Evolutionary conservation across 768 basidiomycete genomes (phyloP).

Genomic region (Hypsizygus marmoreus): DNA sequence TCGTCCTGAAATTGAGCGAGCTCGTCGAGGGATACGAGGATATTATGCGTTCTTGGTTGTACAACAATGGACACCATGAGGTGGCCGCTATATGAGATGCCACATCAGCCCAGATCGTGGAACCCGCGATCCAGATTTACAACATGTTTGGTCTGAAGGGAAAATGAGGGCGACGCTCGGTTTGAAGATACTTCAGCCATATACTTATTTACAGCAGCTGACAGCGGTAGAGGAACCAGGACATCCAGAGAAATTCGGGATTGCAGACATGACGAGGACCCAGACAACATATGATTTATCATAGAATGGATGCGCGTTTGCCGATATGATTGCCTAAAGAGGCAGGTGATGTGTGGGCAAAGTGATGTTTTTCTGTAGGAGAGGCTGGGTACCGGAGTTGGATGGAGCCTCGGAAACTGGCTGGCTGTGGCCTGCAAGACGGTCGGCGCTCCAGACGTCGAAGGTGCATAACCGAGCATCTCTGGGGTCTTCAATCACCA

Average conservation of each 20-base stretch:
- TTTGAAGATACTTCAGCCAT: too few species aligned
- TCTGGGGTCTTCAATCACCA: too few species aligned
- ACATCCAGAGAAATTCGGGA: slow-evolving; percentile 3
- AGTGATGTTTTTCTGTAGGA: not conserved
- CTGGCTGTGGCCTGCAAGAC: too few species aligned
- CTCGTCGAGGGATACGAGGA: not conserved
- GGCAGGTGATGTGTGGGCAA: not conserved
- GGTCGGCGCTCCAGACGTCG: too few species aligned
- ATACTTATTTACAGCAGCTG: too few species aligned
- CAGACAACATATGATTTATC: slow-evolving; percentile 5
- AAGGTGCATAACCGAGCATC: too few species aligned
- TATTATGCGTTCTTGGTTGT: not conserved
- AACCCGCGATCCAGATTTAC: slow-evolving; percentile 1
- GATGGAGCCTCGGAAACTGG: too few species aligned
- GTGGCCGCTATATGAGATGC: slow-evolving; percentile 9
- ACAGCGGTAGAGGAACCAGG: not conserved
- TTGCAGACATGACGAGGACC: slow-evolving; percentile 6
- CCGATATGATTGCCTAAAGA: not conserved
- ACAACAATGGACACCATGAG: not conserved
- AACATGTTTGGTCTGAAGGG: not conserved
- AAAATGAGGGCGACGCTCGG: not conserved
- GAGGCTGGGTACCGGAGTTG: not conserved
- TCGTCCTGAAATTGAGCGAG: too few species aligned
- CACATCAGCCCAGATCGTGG: not conserved
- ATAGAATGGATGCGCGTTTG: slow-evolving; percentile 9